Base-by-base conservation (phyloP, 2,329 filamentous ascomycete species). In the Tricladium varicosporioides region DNA sequence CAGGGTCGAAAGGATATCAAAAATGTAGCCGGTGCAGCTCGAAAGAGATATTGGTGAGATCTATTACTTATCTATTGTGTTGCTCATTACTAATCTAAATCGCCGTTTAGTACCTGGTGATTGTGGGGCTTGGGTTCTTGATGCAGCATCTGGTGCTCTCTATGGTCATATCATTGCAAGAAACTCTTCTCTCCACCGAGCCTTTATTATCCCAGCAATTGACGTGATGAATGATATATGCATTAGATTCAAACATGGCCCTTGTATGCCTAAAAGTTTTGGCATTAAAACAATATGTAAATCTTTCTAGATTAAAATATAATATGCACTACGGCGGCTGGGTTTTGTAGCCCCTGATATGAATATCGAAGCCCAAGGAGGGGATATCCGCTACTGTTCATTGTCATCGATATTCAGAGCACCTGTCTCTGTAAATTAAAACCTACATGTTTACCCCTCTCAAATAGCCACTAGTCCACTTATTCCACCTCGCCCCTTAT, bases 191-290 rank as follows among this genome's bases (percentile, higher is more conserved):
- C 18, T 33, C 8, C 27, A 13, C 14, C 5, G 14, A 27, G 47
- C 47, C 7, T 49, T 10, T 31, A 49, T 49, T 19, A 49, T 49
- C 27, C 47, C 47, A n/a, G 47, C 47, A 7, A 45, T 19, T 45
- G n/a, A 45, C 15, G 43, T 45, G 7, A 45, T 45, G 14, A 19
- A 45, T 45, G 16, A 45, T 15, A n/a, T 45, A 7, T 8, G 7
- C 15, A 7, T 7, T 8, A 8, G 43, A 8, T 45, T 15, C 15
- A 7, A 19, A 19, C 43, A 45, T 15, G 7, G 7, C 8, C 43
- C 43, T 7, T 9, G 8, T 15, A 7, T 36, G 13, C 32, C 32
- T 8, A 36, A 13, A 8, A 36, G 7, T 36, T 36, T 13, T 36
- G 8, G 32, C 13, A 8, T 36, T 13, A 13, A 36, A 36, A 8